Evolutionary conservation across 768 basidiomycete genomes (phyloP).

Genomic region (Boletus fagicola): DNA sequence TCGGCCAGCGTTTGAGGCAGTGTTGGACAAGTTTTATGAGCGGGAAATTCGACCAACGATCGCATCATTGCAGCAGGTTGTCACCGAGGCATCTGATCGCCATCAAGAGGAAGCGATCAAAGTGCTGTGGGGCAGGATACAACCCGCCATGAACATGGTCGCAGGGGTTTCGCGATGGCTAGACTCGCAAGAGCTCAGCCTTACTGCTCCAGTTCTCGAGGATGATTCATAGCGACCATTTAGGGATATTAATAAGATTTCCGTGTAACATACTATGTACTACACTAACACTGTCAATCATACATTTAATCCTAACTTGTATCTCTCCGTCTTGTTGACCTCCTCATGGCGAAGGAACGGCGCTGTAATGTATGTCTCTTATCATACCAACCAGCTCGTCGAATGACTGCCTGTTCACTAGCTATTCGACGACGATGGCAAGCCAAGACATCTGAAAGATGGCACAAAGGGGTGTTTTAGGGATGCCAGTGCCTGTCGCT

Average conservation of each 20-base stretch:
- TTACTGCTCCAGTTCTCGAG: conserved; percentile 19
- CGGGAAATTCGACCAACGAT: conserved; percentile 23
- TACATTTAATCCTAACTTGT: neutral
- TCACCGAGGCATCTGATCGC: conserved; percentile 15
- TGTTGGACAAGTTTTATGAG: conserved; percentile 24
- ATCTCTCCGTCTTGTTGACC: neutral
- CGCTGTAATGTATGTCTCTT: conserved; percentile 32
- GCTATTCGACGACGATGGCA: conserved; percentile 32
- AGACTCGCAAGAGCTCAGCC: conserved; percentile 28
- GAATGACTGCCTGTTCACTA: conserved; percentile 7
- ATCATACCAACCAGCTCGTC: neutral
- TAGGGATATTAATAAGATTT: conserved; percentile 5
- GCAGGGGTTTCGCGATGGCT: conserved; percentile 30
- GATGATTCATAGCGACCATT: neutral
- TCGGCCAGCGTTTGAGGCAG: conserved; percentile 18
- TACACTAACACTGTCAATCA: neutral
- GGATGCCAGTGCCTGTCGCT: conserved; percentile 24
- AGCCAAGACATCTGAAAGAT: conserved; percentile 20
- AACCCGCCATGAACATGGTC: conserved; percentile 34
- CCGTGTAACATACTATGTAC: conserved; percentile 19
- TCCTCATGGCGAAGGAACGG: conserved; percentile 19
- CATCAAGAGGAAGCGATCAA: conserved; percentile 23
- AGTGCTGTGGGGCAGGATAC: conserved; percentile 28
- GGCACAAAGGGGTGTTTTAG: conserved; percentile 24
- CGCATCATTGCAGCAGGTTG: conserved; percentile 7